Evolutionary conservation across 2,329 filamentous ascomycete species (phyloP), one percentile per base, ranked within the genome.

Genomic region (Cladophialophora carrionii): DNA sequence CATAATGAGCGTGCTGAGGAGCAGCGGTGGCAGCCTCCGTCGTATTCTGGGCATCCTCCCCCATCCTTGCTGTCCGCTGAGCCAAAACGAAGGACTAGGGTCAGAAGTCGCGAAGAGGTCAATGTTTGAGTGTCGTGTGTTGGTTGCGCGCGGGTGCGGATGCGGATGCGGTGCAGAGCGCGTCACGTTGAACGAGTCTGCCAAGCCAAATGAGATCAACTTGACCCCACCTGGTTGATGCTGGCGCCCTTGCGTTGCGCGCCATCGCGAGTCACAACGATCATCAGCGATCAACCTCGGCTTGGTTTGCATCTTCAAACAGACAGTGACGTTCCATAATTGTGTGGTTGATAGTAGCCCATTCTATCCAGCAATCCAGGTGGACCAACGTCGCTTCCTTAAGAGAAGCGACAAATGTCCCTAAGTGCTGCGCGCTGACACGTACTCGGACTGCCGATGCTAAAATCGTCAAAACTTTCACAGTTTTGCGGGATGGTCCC

Each of bases 41-140:
- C 54, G 48, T 32, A 9, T 41, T 52, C 20, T 56, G 48, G 46
- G 58, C 34, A 56, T 26, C 26, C 37, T 60, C 61, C 22, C 48
- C 54, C 65, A 67, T 67, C 22, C 46, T 60, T 32, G 20, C 17
- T 43, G 14, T 43, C n/a, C n/a, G 37, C 37, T 43, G 5, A 43
- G 8, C 37, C 6, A 12, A 43, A 57, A 41, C 51, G 22, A 26
- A 20, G 29, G 52, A 52, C 20, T 34, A 29, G 49, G 22, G 48
- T 65, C 41, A 55, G 32, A 43, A 49, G 6, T 29, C 24, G 52
- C 32, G 61, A 51, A 48, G 61, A 37, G 53, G 51, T 34, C 49
- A 51, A 60, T 22, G 48, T 51, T 10, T 26, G 58, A 60, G 32
- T 52, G 41, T 56, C 63, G 61, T 61, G 57, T 4, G 37, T 41